Conservation (phyloP, 495 filamentous ascomycete species). For the Penicillium subrubescens region DNA sequence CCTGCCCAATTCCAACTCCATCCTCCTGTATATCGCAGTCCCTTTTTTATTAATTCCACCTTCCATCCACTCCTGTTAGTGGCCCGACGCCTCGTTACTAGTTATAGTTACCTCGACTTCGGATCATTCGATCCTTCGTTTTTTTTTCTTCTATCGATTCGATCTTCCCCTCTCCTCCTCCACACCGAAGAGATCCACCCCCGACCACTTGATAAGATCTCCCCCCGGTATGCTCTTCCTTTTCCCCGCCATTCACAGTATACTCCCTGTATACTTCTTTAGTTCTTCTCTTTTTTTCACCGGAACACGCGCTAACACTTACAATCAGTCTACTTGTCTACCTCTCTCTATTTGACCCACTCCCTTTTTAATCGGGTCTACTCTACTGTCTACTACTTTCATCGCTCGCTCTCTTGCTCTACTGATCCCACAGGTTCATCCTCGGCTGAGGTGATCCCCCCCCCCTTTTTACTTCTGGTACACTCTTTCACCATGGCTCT, state of each 20-base stretch:
- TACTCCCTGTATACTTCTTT: neutral
- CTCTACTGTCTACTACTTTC: neutral
- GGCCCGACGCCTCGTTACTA: neutral
- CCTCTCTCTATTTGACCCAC: neutral
- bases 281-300: neutral
- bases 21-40: neutral
- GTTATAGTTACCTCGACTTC: neutral
- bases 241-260: neutral
- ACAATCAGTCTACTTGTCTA: neutral
- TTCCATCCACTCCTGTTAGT: neutral
- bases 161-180: neutral
- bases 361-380: neutral
- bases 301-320: neutral
- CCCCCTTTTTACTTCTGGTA: neutral
- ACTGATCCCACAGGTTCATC: slow-evolving; percentile 32
- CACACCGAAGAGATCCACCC: neutral
- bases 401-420: slow-evolving; percentile 2
- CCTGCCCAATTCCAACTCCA: neutral
- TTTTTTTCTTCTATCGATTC: neutral
- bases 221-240: neutral
- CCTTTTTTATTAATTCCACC: neutral
- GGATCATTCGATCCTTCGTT: neutral
- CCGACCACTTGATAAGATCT: neutral
- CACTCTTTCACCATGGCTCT: slow-evolving; percentile 34
- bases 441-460: slow-evolving; percentile 14